Conservation (phyloP, 2,329 filamentous ascomycete species). For the Penicillium sp. region DNA sequence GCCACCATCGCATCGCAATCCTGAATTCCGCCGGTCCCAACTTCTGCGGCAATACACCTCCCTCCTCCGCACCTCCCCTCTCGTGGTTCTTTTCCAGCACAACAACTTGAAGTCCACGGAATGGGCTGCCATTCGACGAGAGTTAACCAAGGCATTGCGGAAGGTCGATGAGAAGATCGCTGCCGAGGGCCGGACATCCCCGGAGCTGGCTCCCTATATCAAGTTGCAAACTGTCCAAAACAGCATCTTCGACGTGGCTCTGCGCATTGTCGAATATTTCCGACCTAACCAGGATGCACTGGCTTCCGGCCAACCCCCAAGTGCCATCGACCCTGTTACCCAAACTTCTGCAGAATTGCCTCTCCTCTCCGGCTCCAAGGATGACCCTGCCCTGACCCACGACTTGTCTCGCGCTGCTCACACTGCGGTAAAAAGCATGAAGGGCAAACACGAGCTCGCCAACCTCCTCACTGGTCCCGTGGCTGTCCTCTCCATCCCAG, state of each 20-base stretch:
- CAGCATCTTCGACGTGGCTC: constrained; percentile 78
- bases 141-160: constrained; percentile 56
- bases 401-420: constrained; percentile 55
- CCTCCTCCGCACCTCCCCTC: constrained; percentile 73
- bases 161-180: constrained; percentile 65
- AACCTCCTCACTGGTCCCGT: constrained; percentile 77
- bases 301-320: constrained; percentile 19
- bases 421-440: constrained; percentile 46
- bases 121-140: constrained; percentile 67
- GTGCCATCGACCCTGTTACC: constrained; percentile 26
- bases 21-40: constrained; percentile 86
- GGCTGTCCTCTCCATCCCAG: constrained; percentile 72
- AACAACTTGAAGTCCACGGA: constrained; percentile 70
- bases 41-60: constrained; percentile 82
- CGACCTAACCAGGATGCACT: constrained; percentile 43
- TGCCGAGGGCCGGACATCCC: constrained; percentile 45
- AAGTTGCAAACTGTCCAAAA: constrained; percentile 82
- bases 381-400: constrained; percentile 49
- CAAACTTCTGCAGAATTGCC: constrained; percentile 32
- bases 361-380: constrained; percentile 27
- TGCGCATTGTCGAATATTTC: constrained; percentile 84
- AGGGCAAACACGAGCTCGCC: constrained; percentile 58
- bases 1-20: constrained; percentile 78
- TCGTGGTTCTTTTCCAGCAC: constrained; percentile 82
- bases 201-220: constrained; percentile 54